A percentile compares a stretch with the other conserved stretches of the same genome.
phyloP scores from a whole-genome alignment of 495 filamentous ascomycete species.

The Staphylotrichum tortipilum region DNA sequence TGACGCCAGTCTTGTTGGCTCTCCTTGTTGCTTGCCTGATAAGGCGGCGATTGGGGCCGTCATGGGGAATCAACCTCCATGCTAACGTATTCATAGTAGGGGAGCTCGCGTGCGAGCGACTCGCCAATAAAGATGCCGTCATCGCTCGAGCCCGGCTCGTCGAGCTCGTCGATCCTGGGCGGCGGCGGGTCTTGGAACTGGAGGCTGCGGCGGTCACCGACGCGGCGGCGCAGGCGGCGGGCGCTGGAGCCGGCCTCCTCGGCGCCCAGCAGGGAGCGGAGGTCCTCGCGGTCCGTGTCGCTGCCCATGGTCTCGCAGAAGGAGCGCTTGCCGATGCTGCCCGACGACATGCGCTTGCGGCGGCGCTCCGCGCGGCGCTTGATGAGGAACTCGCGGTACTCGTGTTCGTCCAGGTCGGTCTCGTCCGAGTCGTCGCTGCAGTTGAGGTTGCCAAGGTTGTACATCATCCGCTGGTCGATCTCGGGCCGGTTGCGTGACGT shows the following conservation, averaged over 20 bases:
- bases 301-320: constrained; percentile 45
- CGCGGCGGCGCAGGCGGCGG: constrained; percentile 40
- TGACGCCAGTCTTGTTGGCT: too few species aligned
- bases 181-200: constrained; percentile 42
- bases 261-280: constrained; percentile 33
- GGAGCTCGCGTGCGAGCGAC: constrained; percentile 36
- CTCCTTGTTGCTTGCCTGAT: too few species aligned
- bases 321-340: constrained; percentile 46
- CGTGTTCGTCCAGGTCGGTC: constrained; percentile 32
- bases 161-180: constrained; percentile 44
- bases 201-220: constrained; percentile 40
- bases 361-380: constrained; percentile 33
- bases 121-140: constrained; percentile 41
- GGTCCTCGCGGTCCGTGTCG: constrained; percentile 45
- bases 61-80: constrained; percentile 43
- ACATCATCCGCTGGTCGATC: constrained; percentile 31
- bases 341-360: constrained; percentile 41
- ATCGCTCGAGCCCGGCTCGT: constrained; percentile 42
- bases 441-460: constrained; percentile 33
- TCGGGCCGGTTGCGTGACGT: constrained; percentile 29
- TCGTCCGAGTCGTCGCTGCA: constrained; percentile 37
- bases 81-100: constrained; percentile 37
- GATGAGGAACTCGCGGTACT: constrained; percentile 25
- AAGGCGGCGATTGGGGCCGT: background rate
- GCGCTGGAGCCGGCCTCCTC: constrained; percentile 37